Conservation (phyloP, 805 yeast species). For the Nakazawaea peltata region DNA sequence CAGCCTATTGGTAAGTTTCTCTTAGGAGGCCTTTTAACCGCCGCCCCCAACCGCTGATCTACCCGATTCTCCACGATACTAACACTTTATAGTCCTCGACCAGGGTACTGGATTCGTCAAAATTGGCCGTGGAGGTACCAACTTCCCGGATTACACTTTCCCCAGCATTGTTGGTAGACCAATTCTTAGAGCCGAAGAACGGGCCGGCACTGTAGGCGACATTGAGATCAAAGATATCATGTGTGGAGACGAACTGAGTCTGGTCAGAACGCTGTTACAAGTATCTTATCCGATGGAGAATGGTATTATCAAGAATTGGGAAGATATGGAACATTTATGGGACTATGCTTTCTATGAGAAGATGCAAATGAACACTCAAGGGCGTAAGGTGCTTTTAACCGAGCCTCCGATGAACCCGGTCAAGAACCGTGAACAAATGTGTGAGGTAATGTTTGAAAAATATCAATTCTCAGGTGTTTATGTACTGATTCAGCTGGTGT, state of each 20-base stretch:
- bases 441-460: constrained; percentile 86
- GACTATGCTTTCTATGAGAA: constrained; percentile 93
- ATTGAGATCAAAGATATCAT: constrained; percentile 87
- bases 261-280: constrained; percentile 83
- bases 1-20: constrained; percentile 12
- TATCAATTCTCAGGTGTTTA: constrained; percentile 89
- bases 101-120: constrained; percentile 99
- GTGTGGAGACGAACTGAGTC: constrained; percentile 96
- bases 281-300: constrained; percentile 98
- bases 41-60: neutral
- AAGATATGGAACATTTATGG: constrained; percentile 98
- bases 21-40: neutral
- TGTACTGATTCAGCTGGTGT: constrained; percentile 96
- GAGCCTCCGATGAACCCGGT: constrained; percentile 98
- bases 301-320: constrained; percentile 96
- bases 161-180: constrained; percentile 98
- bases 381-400: constrained; percentile 78
- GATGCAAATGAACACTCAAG: constrained; percentile 68
- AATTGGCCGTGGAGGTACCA: constrained; percentile 93
- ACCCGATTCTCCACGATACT: too few species aligned
- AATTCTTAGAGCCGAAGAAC: constrained; percentile 92
- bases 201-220: constrained; percentile 60
- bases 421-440: constrained; percentile 85
- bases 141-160: constrained; percentile 94
- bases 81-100: constrained; percentile 62